phyloP scores from a whole-genome alignment of 192 early-diverging fungal genomes.

The Gonapodya sp. region DNA sequence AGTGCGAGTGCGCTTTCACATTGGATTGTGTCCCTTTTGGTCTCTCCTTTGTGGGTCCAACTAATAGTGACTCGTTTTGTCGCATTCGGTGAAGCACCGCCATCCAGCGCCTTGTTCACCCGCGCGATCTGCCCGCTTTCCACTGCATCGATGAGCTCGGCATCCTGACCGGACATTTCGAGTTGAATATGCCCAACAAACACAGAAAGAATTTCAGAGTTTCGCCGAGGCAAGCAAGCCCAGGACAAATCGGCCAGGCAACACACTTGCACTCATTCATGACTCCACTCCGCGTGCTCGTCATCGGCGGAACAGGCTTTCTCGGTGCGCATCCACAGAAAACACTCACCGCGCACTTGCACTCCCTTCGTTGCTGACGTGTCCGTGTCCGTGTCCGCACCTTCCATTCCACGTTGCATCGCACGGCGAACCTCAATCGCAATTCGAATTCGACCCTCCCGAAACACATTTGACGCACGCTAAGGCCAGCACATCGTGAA shows the following conservation, averaged over 20 bases:
- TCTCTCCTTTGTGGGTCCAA: not conserved
- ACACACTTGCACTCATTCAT: not conserved
- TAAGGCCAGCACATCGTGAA: not conserved
- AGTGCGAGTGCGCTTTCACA: not conserved
- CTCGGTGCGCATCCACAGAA: not conserved
- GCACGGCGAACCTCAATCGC: not conserved
- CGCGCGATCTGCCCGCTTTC: not conserved
- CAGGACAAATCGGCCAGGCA: no score
- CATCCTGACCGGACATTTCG: not conserved
- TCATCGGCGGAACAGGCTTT: not conserved
- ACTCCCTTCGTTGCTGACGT: not conserved
- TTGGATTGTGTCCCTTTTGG: not conserved
- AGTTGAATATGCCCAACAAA: not conserved
- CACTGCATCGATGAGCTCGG: not conserved
- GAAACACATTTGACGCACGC: not conserved
- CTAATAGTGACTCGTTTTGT: not conserved
- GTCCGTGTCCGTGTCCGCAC: not conserved
- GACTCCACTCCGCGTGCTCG: not conserved
- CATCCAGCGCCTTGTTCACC: constrained; percentile 1
- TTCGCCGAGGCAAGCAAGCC: not conserved
- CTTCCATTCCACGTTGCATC: not conserved
- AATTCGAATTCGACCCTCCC: not conserved
- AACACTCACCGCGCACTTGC: not conserved
- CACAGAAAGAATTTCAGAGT: not conserved
- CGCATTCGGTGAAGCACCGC: not conserved